Evolutionary conservation across 306 rosid species (phyloP).

Genomic region (Dicorynia guianensis): DNA sequence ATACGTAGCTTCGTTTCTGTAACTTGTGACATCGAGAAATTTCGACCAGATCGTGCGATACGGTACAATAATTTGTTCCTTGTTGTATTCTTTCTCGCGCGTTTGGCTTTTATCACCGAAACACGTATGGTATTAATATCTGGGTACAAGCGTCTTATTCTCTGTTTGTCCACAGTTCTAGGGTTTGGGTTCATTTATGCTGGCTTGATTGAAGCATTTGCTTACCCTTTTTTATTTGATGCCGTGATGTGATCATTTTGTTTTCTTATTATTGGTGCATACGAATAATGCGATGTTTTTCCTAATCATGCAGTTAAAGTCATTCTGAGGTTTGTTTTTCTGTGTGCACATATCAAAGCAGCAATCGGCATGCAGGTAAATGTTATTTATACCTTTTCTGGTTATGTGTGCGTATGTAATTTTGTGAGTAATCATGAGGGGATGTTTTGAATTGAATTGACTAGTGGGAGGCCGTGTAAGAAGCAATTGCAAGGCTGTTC

Average conservation of each 20-base stretch:
- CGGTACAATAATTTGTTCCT: no score
- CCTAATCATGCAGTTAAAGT: background rate
- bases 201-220: background rate
- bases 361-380: constrained; percentile 47
- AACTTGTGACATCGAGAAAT: no score
- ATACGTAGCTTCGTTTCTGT: no score
- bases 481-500: background rate
- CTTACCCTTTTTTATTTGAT: background rate
- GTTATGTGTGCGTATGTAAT: background rate
- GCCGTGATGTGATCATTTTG: background rate
- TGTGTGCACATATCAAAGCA: background rate
- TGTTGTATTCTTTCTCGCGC: background rate
- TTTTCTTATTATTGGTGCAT: background rate
- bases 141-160: no score
- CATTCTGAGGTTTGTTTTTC: background rate
- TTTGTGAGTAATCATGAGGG: constrained; percentile 3
- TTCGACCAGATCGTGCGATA: no score
- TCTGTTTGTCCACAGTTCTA: background rate
- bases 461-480: background rate
- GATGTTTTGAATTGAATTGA: background rate
- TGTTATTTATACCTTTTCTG: background rate
- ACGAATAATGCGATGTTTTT: background rate
- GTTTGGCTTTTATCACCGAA: background rate
- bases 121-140: no score
- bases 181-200: background rate